Percentiles rank a stretch among this genome's conserved stretches.
Evolutionary conservation across 176 grass and related monocot species (phyloP).

Genomic region (Triticum monococcum): DNA sequence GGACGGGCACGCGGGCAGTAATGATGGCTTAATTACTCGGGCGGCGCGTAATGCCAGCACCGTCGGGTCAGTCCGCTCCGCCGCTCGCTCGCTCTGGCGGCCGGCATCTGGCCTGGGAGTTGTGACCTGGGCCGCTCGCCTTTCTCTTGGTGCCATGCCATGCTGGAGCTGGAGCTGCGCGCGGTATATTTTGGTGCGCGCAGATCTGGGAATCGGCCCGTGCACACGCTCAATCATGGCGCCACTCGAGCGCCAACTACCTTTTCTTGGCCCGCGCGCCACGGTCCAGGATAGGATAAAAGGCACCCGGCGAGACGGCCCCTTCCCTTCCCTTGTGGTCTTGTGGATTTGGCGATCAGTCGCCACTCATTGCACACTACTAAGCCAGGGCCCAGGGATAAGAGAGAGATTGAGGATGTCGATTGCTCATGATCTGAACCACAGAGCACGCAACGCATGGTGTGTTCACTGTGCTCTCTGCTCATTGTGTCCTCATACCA

Average conservation of each 20-base stretch:
- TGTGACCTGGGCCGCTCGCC: neutral
- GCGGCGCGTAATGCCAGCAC: neutral
- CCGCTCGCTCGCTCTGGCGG: neutral
- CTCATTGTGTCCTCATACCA: neutral
- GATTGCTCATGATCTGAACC: neutral
- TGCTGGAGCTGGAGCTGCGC: neutral
- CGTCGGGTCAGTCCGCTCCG: neutral
- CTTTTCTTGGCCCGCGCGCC: neutral
- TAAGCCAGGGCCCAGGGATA: neutral
- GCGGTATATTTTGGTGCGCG: neutral
- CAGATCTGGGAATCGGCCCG: constrained; percentile 32
- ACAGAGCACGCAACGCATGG: neutral
- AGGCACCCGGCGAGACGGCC: neutral
- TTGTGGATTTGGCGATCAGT: constrained; percentile 10
- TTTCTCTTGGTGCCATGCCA: neutral
- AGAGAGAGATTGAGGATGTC: neutral
- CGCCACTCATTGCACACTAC: constrained; percentile 11
- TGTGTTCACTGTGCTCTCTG: neutral
- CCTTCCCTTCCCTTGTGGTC: neutral
- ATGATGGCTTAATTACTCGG: constrained; percentile 6
- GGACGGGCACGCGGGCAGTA: neutral
- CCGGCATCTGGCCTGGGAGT: neutral
- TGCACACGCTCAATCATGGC: constrained; percentile 42
- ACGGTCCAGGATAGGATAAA: neutral
- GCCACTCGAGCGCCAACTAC: constrained; percentile 7